These are phyloP conservation scores for Phytophthora nicotianae DNA, from an alignment of 352 stramenopile genomes.

Conservation along the genomic window DNA sequence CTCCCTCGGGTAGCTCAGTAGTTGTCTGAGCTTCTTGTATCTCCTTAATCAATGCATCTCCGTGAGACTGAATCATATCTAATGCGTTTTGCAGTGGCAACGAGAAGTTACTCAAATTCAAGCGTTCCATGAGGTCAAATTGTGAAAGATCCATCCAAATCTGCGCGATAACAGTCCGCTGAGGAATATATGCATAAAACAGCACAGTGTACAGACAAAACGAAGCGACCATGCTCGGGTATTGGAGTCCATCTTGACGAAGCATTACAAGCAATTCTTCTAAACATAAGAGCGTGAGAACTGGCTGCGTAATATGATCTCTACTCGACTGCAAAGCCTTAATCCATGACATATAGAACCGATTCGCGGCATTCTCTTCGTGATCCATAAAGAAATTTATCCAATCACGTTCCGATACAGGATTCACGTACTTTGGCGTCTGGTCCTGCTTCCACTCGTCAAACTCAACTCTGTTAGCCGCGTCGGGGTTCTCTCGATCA, in stretches of 20 bases:
- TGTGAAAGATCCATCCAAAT: constrained; percentile 65
- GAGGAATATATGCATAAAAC: constrained; percentile 43
- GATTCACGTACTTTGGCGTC: constrained; percentile 31
- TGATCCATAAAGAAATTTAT: constrained; percentile 53
- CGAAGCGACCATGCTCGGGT: constrained; percentile 42
- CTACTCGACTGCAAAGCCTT: constrained; percentile 30
- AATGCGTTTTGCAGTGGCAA: constrained; percentile 62
- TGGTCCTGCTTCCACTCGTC: constrained; percentile 63
- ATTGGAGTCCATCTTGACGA: constrained; percentile 27
- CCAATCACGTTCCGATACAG: constrained; percentile 42
- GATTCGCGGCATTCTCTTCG: constrained; percentile 37
- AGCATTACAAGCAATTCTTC: constrained; percentile 54
- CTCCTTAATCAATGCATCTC: constrained; percentile 49
- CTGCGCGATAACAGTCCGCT: constrained; percentile 37
- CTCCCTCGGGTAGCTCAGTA: background rate
- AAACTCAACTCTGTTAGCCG: constrained; percentile 41
- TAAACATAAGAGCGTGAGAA: constrained; percentile 53
- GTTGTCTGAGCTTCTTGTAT: constrained; percentile 32
- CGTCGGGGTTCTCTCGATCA: constrained; percentile 21
- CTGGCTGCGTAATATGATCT: constrained; percentile 50
- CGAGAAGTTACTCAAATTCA: constrained; percentile 46
- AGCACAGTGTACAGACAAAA: constrained; percentile 64
- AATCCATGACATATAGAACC: constrained; percentile 63
- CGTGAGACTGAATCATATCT: constrained; percentile 50
- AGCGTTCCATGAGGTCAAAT: constrained; percentile 51